Conservation (phyloP, 345 rosid species). For the Aurinia saxatilis region DNA sequence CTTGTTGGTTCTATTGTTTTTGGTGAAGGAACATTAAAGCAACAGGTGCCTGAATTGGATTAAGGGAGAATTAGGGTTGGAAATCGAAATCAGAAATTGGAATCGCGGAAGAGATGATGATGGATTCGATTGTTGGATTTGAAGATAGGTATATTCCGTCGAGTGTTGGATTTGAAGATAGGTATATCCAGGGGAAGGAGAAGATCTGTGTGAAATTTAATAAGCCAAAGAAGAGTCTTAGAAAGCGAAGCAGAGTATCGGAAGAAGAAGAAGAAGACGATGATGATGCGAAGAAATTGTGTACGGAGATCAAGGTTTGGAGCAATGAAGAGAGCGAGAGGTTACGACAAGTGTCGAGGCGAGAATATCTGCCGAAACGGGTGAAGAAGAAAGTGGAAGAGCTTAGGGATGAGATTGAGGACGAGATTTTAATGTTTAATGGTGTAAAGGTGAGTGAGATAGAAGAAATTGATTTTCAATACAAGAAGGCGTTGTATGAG, state of each 20-base stretch:
- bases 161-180: not conserved
- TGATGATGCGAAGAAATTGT: not conserved
- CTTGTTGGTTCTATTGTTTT: not conserved
- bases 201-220: not conserved
- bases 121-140: no score
- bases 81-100: no score
- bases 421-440: not conserved
- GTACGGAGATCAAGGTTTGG: not conserved
- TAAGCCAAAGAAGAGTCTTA: slow-evolving; percentile 4
- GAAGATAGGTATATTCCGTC: not conserved
- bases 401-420: slow-evolving; percentile 3
- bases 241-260: not conserved
- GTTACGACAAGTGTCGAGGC: slow-evolving; percentile 5
- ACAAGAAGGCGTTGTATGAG: slow-evolving; percentile 1
- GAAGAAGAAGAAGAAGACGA: not conserved
- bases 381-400: slow-evolving; percentile 15
- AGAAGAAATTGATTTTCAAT: slow-evolving; percentile 6
- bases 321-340: not conserved
- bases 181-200: not conserved
- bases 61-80: no score
- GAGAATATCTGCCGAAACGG: slow-evolving; percentile 6
- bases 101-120: no score
- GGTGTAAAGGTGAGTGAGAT: slow-evolving; percentile 15
- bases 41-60: no score
- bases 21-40: not conserved